Evolutionary conservation across 108 stramenopile genomes (phyloP), one percentile per base, ranked within the genome.

Genomic region (Stephanodiscus minutulus): DNA sequence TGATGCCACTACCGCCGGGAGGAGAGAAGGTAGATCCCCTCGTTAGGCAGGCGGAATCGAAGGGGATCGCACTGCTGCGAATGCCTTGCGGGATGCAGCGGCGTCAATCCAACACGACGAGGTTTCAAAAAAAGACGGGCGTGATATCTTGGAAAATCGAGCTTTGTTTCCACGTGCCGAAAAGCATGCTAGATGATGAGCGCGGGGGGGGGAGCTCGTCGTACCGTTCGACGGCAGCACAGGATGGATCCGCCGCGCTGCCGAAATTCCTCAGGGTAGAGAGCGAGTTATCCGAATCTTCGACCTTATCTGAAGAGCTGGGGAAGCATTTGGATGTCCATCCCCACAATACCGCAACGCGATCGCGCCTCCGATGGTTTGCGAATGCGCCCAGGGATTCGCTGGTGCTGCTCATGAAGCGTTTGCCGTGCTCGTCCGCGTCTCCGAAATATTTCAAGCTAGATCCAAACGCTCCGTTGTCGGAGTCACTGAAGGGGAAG

Each of bases 71-170:
- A 22, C 36, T 93, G 1, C 64, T 90, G 53, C 44, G 90, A 35
- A 89, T 93, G 89, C 89, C 92, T 7, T 41, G 62, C 20, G 78
- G 86, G 10, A 88, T 93, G 88, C 69, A 79, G 55, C 81, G 92
- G 13, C 87, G 77, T 59, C 79, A 66, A 52, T 64, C 68, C 7
- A 93, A 93, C 60, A 77, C 85, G 9, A 83, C 89, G n/a, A 76
- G 73, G 56, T 73, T 70, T 49, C 64, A 79, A 53, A 59, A 64
- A 49, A 84, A 83, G 69, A 64, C 46, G 24, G 68, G 74, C 8
- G 20, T 25, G 6, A 64, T 83, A n/a, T 18, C 48, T 8, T 83
- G 79, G 82, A 82, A 81, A 64, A 65, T 76, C 29, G 81, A 82
- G 58, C 52, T 76, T 0, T 13, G 25, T 37, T 82, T 82, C 50